Conservation (phyloP, 169 alveolate species). For the Plasmodium vivax region DNA sequence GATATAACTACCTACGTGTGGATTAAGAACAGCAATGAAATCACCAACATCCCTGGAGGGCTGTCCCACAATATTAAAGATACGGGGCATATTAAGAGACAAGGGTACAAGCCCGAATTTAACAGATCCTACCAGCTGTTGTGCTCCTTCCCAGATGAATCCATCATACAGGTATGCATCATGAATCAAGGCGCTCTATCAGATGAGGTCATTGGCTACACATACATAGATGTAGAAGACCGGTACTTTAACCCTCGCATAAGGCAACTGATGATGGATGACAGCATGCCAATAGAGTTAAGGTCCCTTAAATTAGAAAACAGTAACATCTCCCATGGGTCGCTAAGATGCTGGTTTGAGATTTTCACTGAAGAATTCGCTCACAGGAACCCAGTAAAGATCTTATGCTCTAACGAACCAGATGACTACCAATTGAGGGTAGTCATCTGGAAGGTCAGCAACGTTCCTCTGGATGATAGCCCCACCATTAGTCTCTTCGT, state of each 20-base stretch:
- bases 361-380: slow-evolving; percentile 88
- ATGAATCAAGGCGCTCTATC: slow-evolving; percentile 88
- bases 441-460: slow-evolving; percentile 91
- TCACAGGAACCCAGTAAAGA: slow-evolving; percentile 86
- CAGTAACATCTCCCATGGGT: slow-evolving; percentile 90
- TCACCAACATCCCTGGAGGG: slow-evolving; percentile 81
- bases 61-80: slow-evolving; percentile 85
- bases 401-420: slow-evolving; percentile 88
- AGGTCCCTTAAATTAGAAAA: slow-evolving; percentile 83
- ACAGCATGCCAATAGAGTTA: slow-evolving; percentile 86
- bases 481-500: slow-evolving; percentile 89
- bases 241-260: slow-evolving; percentile 88
- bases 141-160: slow-evolving; percentile 90
- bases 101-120: slow-evolving; percentile 91
- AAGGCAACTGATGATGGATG: slow-evolving; percentile 85
- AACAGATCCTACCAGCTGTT: slow-evolving; percentile 89
- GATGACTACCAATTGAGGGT: slow-evolving; percentile 89
- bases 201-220: slow-evolving; percentile 91
- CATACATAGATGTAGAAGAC: slow-evolving; percentile 91
- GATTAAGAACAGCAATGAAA: slow-evolving; percentile 87
- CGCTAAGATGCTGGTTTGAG: slow-evolving; percentile 91
- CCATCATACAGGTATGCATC: slow-evolving; percentile 87
- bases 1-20: slow-evolving; percentile 85
- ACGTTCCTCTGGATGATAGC: slow-evolving; percentile 87
- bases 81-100: slow-evolving; percentile 84